Evolutionary conservation across 352 stramenopile genomes (phyloP), one percentile per base, ranked within the genome.

Genomic region (Phytophthora hybrid): DNA sequence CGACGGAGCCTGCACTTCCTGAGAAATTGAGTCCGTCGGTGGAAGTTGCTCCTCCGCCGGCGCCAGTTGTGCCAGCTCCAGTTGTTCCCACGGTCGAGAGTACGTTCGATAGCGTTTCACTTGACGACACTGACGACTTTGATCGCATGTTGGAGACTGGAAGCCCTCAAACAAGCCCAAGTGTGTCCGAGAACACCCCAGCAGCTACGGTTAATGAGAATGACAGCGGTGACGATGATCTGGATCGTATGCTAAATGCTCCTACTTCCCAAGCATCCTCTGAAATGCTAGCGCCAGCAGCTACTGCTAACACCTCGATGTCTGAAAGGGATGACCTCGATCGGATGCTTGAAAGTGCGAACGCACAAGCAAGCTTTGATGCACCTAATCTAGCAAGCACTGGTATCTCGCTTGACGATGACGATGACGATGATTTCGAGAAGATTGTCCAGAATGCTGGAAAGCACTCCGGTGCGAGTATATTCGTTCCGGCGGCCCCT

Each of bases 61-160:
- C 67, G 14, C 41, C 41, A 19, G 41, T 51, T 10, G 41, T 7
- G 23, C 56, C 64, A 10, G 32, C 32, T 23, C 41, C 41, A 19
- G 41, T 51, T 10, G 41, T 7, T n/a, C 56, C 44, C 63, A 47
- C 11, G 56, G 5, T 31, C 16, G 9, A 14, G 5, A 44, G 37
- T 34, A 46, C 51, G 21, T 75, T 64, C n/a, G 52, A 61, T 13
- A 73, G 75, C 26, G 60, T 85, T 31, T 83, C 74, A 10, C 69
- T 88, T 14, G 77, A 85, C 21, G 75, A 80, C 49, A 70, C 80
- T 32, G 77, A 86, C 21, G 67, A 74, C 18, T 72, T 76, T 19
- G 69, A 76, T 34, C 54, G 55, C 3, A 76, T 72, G 69, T 37
- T 68, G 14, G 69, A 66, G 2, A 57, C 26, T 59, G 31, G 32